Evolutionary conservation across 352 stramenopile genomes (phyloP).

Genomic region (Phytophthora lateralis): DNA sequence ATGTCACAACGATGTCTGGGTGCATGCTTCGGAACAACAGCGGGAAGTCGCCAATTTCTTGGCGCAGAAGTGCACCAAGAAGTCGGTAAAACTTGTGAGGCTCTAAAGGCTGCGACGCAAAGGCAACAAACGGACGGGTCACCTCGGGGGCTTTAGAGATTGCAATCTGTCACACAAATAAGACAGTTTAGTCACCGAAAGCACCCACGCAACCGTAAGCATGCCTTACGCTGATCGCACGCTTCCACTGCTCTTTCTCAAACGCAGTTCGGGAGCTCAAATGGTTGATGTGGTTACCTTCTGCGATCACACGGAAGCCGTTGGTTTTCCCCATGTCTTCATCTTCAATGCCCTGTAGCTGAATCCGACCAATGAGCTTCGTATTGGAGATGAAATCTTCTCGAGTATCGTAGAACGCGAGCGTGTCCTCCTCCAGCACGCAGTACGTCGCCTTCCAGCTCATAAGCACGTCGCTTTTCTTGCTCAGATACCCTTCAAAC

Average conservation of each 20-base stretch:
- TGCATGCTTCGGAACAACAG: constrained; percentile 82
- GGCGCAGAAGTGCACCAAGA: constrained; percentile 59
- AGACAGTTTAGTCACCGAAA: not conserved
- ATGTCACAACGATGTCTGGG: constrained; percentile 77
- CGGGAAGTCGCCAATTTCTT: constrained; percentile 79
- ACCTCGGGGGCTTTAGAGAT: constrained; percentile 59
- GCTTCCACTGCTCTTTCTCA: constrained; percentile 85
- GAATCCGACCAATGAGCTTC: constrained; percentile 78
- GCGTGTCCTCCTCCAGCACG: constrained; percentile 76
- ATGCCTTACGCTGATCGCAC: constrained; percentile 58
- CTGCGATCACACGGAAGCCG: constrained; percentile 67
- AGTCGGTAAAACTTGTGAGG: constrained; percentile 78
- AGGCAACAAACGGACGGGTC: constrained; percentile 57
- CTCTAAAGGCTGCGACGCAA: constrained; percentile 76
- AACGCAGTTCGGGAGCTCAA: constrained; percentile 78
- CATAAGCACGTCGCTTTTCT: constrained; percentile 79
- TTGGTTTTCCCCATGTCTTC: constrained; percentile 71
- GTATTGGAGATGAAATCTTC: constrained; percentile 85
- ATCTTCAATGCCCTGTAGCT: constrained; percentile 70
- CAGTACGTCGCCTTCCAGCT: constrained; percentile 81
- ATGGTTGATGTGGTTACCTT: constrained; percentile 73
- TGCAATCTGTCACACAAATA: constrained; percentile 41
- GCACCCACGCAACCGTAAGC: not conserved
- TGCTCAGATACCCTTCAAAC: constrained; percentile 86
- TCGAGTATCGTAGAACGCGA: constrained; percentile 80